Evolutionary conservation across 2,329 filamentous ascomycete genomes (phyloP), one percentile per base, ranked within the genome.

Genomic region (Trichocomaceae sp.): DNA sequence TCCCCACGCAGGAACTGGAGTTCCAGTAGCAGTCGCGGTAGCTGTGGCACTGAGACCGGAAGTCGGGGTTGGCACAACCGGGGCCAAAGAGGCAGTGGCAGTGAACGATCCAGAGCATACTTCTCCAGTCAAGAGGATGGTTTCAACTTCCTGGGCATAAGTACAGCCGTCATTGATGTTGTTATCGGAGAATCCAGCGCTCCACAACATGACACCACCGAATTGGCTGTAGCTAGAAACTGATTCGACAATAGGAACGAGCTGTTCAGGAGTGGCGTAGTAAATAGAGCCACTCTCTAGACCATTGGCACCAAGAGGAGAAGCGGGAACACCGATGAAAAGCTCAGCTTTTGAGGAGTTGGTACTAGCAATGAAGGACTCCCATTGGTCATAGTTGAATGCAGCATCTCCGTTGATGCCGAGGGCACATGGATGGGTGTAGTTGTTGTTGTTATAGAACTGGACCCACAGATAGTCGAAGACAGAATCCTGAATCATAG

Each of bases 171-270:
- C 70, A 50, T 74, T 69, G 7, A 66, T 54, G 61, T 81, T 81
- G 48, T 69, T 67, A 10, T 71, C 65, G n/a, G 74, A 74, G 12
- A 71, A 70, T 1, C 77, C 79, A 2, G 79, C 77, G 51, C 83
- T 79, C 78, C 79, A 83, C 6, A 83, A 64, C 80, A 83, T 83
- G 37, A 82, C 70, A 67, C 81, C 81, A 42, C 79, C 81, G 58
- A 83, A 83, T 1, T 65, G 67, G 19, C 68, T 56, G 1, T 69
- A 66, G 15, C 63, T 63, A 54, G 72, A 72, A 57, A 74, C 76
- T 33, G 65, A 62, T 13, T 67, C 60, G 20, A 82, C 66, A 51
- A 83, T 59, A 2, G 62, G 60, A 50, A 74, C 65, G 2, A 75
- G 78, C 57, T 82, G 72, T 1, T 61, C 57, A 0, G 77, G 76